Percentiles rank a stretch among this genome's conserved stretches.
phyloP scores from a whole-genome alignment of 768 basidiomycete genomes.

The Tulasnella sp. region DNA sequence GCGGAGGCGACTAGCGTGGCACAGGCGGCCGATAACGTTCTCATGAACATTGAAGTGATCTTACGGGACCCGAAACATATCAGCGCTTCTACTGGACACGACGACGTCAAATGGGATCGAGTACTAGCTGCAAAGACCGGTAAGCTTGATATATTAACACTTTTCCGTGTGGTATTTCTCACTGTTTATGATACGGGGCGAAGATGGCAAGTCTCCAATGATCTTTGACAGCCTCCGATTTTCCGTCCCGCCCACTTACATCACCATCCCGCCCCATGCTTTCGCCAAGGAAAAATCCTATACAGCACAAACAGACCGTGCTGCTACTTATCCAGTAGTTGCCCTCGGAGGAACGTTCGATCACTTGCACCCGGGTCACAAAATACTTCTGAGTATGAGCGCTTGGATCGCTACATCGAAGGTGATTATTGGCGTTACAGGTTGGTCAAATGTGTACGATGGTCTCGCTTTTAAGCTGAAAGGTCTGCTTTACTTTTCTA shows the following conservation, averaged over 20 bases:
- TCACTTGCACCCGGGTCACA: constrained; percentile 94
- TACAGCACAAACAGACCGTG: neutral
- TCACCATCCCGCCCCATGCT: neutral
- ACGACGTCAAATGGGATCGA: constrained; percentile 28
- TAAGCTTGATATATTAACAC: neutral
- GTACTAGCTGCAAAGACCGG: neutral
- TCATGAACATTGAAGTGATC: constrained; percentile 70
- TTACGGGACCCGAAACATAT: constrained; percentile 38
- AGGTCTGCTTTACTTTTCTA: neutral
- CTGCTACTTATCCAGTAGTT: constrained; percentile 46
- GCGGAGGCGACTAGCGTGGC: constrained; percentile 73
- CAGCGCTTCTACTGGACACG: neutral
- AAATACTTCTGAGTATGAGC: constrained; percentile 88
- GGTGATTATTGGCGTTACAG: constrained; percentile 83
- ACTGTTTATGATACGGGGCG: no score
- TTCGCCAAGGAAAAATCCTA: neutral
- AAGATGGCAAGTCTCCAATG: neutral
- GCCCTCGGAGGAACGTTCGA: constrained; percentile 95
- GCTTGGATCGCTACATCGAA: constrained; percentile 70
- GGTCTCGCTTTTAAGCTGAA: neutral
- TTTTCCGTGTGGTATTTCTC: no score
- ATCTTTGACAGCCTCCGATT: neutral
- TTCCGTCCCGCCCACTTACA: neutral
- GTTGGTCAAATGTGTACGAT: no score
- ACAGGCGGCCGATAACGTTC: constrained; percentile 51